phyloP scores from a whole-genome alignment of 352 stramenopile genomes.

The Pythium rhizo-oryzae region DNA sequence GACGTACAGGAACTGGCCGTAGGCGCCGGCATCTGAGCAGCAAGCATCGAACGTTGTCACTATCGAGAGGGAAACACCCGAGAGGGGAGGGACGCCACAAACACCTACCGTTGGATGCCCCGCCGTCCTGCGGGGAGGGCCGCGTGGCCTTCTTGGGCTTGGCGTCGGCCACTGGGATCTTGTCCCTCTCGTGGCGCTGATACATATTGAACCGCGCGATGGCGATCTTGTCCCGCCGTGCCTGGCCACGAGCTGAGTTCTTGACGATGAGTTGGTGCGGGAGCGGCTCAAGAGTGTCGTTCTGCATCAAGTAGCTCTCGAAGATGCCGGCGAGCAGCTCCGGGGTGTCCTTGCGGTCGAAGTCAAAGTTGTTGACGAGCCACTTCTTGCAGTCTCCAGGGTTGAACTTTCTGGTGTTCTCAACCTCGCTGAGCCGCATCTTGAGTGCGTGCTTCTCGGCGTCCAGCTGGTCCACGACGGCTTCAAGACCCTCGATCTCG shows the following conservation, averaged over 20 bases:
- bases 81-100: not conserved
- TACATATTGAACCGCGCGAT: conserved; percentile 31
- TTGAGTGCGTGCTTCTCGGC: conserved; percentile 53
- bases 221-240: conserved; percentile 37
- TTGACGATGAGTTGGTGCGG: conserved; percentile 59
- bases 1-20: conserved; percentile 31
- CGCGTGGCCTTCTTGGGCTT: conserved; percentile 9
- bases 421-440: conserved; percentile 46
- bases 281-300: conserved; percentile 44
- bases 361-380: conserved; percentile 55
- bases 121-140: not conserved
- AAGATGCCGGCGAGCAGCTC: conserved; percentile 51
- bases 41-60: not conserved
- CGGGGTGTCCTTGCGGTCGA: conserved; percentile 56
- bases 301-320: conserved; percentile 57
- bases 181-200: conserved; percentile 32
- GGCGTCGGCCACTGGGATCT: conserved; percentile 8
- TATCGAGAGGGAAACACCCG: not conserved
- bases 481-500: conserved; percentile 48
- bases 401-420: conserved; percentile 45
- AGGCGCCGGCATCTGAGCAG: conserved; percentile 23
- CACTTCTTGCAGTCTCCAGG: conserved; percentile 51
- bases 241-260: conserved; percentile 42
- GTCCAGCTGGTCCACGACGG: conserved; percentile 43
- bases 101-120: conserved; percentile 8